These are phyloP conservation scores for Naegleria gruberi DNA, from an alignment of 208 protist genomes.

Conservation along the genomic window DNA sequence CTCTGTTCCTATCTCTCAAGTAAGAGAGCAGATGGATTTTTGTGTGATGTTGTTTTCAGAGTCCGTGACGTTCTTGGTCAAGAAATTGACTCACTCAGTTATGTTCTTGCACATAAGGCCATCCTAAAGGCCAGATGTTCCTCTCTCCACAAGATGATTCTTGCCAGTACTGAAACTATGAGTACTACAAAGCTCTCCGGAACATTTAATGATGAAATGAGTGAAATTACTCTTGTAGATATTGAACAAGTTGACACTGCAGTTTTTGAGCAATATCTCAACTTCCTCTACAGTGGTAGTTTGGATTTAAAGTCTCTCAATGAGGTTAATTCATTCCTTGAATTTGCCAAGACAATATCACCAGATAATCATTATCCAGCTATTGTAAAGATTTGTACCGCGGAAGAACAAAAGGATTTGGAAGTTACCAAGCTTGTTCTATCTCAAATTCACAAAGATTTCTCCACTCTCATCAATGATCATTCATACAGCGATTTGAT, in stretches of 20 bases:
- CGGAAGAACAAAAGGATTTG: neutral
- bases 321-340: neutral
- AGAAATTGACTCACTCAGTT: neutral
- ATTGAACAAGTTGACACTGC: neutral
- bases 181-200: too few species aligned
- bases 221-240: neutral
- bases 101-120: neutral
- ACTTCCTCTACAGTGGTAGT: neutral
- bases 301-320: neutral
- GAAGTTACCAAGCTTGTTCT: neutral
- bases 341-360: neutral
- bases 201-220: neutral
- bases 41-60: neutral
- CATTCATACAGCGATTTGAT: neutral
- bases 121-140: slow-evolving; percentile 6
- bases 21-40: neutral
- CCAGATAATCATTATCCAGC: neutral
- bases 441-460: neutral
- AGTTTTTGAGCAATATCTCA: neutral
- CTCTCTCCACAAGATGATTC: neutral
- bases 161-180: neutral
- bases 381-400: neutral
- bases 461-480: neutral
- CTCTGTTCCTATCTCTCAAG: neutral
- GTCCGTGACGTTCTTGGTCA: neutral